Conservation (phyloP, 75 land plant species). For the Pinus taeda region DNA sequence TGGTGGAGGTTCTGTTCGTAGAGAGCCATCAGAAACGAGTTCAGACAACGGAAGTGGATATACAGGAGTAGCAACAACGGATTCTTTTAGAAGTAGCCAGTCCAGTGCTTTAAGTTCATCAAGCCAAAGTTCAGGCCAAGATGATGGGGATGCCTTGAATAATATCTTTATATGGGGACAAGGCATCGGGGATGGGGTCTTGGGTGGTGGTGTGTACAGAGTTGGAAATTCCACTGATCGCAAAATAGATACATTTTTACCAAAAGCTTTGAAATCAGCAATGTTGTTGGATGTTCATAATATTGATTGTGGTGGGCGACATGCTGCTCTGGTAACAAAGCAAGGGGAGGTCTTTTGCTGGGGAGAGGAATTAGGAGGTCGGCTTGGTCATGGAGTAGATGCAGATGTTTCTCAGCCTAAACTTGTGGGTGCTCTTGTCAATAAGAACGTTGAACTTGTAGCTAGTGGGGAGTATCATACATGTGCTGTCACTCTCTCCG, state of each 20-base stretch:
- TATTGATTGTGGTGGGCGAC: constrained; percentile 81
- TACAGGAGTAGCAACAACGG: constrained; percentile 36
- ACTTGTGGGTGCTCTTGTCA: constrained; percentile 61
- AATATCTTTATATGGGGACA: constrained; percentile 94
- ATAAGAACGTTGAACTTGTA: constrained; percentile 67
- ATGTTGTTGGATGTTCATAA: constrained; percentile 81
- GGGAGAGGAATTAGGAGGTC: constrained; percentile 87
- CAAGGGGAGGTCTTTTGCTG: constrained; percentile 85
- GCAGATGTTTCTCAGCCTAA: constrained; percentile 81
- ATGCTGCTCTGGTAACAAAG: constrained; percentile 80
- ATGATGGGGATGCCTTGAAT: constrained; percentile 85
- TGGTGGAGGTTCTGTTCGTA: constrained; percentile 32
- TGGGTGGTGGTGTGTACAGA: constrained; percentile 63
- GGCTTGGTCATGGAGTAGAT: constrained; percentile 92
- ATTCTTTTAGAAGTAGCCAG: constrained; percentile 67
- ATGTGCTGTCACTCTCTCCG: constrained; percentile 85
- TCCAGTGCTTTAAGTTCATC: constrained; percentile 87
- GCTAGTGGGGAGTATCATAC: constrained; percentile 85
- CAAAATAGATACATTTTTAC: constrained; percentile 70
- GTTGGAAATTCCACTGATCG: constrained; percentile 35
- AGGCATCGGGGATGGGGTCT: constrained; percentile 70
- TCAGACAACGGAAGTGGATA: constrained; percentile 60
- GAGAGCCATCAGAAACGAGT: constrained; percentile 36
- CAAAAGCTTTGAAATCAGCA: constrained; percentile 73
- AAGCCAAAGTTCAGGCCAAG: constrained; percentile 86